These are phyloP conservation scores for Lasiodiplodia sp. DNA, from an alignment of 2,329 filamentous ascomycete species.

Conservation along the genomic window DNA sequence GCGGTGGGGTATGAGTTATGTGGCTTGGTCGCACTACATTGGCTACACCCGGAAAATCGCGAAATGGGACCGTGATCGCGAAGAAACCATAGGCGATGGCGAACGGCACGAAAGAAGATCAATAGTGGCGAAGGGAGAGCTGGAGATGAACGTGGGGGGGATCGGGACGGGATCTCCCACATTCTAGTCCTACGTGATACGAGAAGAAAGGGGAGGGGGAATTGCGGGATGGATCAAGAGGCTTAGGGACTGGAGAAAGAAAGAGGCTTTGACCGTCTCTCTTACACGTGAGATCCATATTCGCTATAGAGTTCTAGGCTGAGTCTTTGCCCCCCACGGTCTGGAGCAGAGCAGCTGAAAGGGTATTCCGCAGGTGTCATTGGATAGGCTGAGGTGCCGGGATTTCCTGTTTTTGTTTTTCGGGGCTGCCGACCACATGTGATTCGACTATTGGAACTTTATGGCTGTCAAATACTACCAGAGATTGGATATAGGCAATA, in stretches of 20 bases:
- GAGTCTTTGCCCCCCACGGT: no score
- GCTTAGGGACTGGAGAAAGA: not conserved
- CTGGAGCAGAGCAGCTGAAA: no score
- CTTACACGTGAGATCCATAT: not conserved
- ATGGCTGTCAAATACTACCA: no score
- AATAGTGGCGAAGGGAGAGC: not conserved
- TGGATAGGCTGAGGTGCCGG: no score
- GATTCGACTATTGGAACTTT: no score
- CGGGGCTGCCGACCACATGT: no score
- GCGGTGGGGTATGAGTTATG: no score
- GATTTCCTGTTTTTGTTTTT: no score
- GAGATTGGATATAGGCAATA: not conserved
- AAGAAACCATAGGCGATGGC: not conserved
- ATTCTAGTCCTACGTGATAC: not conserved
- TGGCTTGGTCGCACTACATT: not conserved
- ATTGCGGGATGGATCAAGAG: slow-evolving; percentile 1
- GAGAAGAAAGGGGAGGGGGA: not conserved
- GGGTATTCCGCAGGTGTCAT: no score
- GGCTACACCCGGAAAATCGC: not conserved
- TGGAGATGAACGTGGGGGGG: not conserved
- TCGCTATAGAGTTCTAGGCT: no score
- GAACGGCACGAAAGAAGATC: not conserved
- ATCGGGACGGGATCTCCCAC: not conserved
- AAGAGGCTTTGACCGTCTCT: not conserved
- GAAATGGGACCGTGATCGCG: not conserved